A percentile compares a stretch with the other conserved stretches of the same genome.
Evolutionary conservation across 768 basidiomycete species (phyloP).

Genomic region (Russula earlei): DNA sequence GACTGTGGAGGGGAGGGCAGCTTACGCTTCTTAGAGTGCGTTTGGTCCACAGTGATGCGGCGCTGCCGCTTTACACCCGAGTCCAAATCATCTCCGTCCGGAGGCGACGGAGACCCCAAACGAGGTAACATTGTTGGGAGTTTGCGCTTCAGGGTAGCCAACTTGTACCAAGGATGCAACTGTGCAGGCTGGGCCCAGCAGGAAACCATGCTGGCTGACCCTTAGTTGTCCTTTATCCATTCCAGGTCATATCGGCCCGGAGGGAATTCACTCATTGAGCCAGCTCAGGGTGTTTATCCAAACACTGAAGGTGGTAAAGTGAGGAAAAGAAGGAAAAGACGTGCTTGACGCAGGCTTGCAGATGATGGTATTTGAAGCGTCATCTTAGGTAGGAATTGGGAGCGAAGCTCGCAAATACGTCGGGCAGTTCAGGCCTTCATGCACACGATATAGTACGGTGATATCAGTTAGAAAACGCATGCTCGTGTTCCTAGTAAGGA

Average conservation of each 20-base stretch:
- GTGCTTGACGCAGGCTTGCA: too few species aligned
- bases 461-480: neutral
- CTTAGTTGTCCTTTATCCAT: neutral
- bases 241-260: neutral
- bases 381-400: too few species aligned
- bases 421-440: neutral
- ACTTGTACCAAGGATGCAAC: constrained; percentile 38
- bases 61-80: constrained; percentile 8
- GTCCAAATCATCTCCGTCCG: constrained; percentile 5
- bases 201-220: constrained; percentile 25
- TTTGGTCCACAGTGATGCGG: neutral
- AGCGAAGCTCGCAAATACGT: neutral
- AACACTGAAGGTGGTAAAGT: too few species aligned
- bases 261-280: neutral
- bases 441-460: neutral
- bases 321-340: too few species aligned
- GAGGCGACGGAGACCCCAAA: neutral
- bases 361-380: too few species aligned
- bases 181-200: constrained; percentile 28
- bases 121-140: constrained; percentile 8
- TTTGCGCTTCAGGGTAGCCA: constrained; percentile 35
- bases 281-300: too few species aligned
- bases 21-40: constrained; percentile 2
- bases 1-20: constrained; percentile 11
- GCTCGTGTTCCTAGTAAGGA: neutral